Evolutionary conservation across 1,139 yeast genomes (phyloP).

Genomic region (Pichia sp.): DNA sequence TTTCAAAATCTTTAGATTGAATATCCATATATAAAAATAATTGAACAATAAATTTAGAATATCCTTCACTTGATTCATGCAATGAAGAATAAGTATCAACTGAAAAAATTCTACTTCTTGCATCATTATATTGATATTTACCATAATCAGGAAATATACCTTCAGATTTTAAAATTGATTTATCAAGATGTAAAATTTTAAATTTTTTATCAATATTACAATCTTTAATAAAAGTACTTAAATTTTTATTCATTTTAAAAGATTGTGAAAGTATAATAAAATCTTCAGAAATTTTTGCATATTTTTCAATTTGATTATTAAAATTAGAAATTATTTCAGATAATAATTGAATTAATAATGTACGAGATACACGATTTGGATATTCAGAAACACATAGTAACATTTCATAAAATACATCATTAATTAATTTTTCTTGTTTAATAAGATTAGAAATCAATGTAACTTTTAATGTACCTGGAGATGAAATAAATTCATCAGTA

Average conservation of each 20-base stretch:
- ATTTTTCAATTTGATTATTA: conserved; percentile 13
- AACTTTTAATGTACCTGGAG: conserved; percentile 12
- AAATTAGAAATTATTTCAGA: conserved; percentile 2
- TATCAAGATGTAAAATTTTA: conserved; percentile 32
- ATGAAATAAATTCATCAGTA: conserved; percentile 18
- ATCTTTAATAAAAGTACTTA: conserved; percentile 36
- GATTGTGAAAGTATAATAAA: conserved; percentile 44
- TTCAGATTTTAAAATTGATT: conserved; percentile 21
- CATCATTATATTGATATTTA: conserved; percentile 31
- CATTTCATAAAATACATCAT: conserved; percentile 28
- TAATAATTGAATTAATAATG: conserved; percentile 4
- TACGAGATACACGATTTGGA: conserved; percentile 16
- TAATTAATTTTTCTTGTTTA: conserved; percentile 9
- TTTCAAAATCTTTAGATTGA: conserved; percentile 35
- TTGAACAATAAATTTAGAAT: conserved; percentile 56
- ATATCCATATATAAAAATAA: conserved; percentile 41
- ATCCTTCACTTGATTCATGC: conserved; percentile 82
- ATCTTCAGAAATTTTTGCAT: conserved; percentile 17
- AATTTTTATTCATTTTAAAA: conserved; percentile 34
- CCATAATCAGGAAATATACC: conserved; percentile 40
- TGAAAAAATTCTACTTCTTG: conserved; percentile 48
- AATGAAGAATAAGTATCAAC: conserved; percentile 67
- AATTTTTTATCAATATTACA: conserved; percentile 36
- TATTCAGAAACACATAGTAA: conserved; percentile 20
- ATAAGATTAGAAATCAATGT: conserved; percentile 13